Percentiles rank a stretch among this genome's conserved stretches.
Evolutionary conservation across 2,329 filamentous ascomycete species (phyloP).

Genomic region (Colletotrichum gigasporum): DNA sequence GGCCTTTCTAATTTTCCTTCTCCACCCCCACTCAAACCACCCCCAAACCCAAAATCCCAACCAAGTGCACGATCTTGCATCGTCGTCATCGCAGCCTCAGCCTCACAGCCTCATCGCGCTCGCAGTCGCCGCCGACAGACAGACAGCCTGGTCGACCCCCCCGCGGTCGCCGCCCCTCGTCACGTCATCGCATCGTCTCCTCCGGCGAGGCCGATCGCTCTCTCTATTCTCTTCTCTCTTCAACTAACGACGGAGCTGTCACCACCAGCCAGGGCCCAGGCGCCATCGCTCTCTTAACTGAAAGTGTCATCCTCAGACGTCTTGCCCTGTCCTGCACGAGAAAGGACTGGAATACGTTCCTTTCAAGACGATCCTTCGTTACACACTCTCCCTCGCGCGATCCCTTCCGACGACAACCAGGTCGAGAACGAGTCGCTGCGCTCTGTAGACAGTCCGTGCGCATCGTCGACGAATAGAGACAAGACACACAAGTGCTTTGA

Average conservation of each 20-base stretch:
- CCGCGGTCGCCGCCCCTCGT: neutral
- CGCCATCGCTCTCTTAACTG: conserved; percentile 29
- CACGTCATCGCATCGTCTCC: neutral
- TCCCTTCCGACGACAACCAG: conserved; percentile 29
- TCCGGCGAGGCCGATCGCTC: conserved; percentile 9
- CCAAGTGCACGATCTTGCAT: conserved; percentile 34
- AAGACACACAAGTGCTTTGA: conserved; percentile 30
- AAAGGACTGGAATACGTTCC: conserved; percentile 56
- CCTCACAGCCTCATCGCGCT: neutral
- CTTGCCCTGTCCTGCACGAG: conserved; percentile 29
- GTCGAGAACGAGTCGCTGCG: conserved; percentile 33
- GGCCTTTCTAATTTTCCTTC: conserved; percentile 51
- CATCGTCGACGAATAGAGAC: conserved; percentile 33
- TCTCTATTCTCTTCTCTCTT: neutral
- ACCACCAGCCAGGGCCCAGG: conserved; percentile 7
- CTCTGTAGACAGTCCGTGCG: conserved; percentile 31
- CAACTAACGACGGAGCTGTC: conserved; percentile 25
- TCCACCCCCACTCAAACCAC: conserved; percentile 37
- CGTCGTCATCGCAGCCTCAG: conserved; percentile 18
- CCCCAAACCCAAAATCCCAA: conserved; percentile 21
- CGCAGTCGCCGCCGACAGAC: neutral
- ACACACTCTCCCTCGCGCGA: conserved; percentile 28
- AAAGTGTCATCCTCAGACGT: conserved; percentile 17
- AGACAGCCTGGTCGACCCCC: neutral
- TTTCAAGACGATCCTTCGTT: conserved; percentile 33